These are phyloP conservation scores for Ceratocystis cubensis DNA, from an alignment of 2,329 filamentous ascomycete species.

Conservation along the genomic window DNA sequence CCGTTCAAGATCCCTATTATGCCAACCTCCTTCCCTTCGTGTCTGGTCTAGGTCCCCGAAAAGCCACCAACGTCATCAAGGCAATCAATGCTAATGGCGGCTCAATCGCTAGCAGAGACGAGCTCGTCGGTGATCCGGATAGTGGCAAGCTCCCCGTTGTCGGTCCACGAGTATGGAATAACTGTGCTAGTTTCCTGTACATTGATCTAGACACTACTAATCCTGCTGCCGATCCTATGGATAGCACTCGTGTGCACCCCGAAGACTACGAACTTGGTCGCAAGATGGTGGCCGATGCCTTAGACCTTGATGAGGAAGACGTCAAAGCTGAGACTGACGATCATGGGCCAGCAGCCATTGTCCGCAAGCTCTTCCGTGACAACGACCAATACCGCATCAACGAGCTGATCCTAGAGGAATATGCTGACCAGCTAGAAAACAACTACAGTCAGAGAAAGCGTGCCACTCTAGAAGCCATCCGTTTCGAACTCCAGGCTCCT, in stretches of 20 bases:
- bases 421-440: slow-evolving; percentile 84
- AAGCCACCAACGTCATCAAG: slow-evolving; percentile 61
- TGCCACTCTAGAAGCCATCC: slow-evolving; percentile 89
- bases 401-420: slow-evolving; percentile 90
- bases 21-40: slow-evolving; percentile 85
- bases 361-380: slow-evolving; percentile 88
- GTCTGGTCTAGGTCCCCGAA: slow-evolving; percentile 80
- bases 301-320: slow-evolving; percentile 95
- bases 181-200: slow-evolving; percentile 89
- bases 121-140: slow-evolving; percentile 79
- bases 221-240: slow-evolving; percentile 74
- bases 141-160: slow-evolving; percentile 67
- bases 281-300: slow-evolving; percentile 94
- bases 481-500: slow-evolving; percentile 78
- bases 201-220: slow-evolving; percentile 79
- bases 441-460: slow-evolving; percentile 92
- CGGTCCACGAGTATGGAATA: slow-evolving; percentile 84
- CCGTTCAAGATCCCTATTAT: slow-evolving; percentile 65
- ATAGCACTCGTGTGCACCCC: slow-evolving; percentile 93
- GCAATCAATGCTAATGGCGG: slow-evolving; percentile 87
- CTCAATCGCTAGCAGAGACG: slow-evolving; percentile 67
- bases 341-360: slow-evolving; percentile 77
- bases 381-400: slow-evolving; percentile 92
- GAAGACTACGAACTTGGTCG: slow-evolving; percentile 97
- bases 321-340: slow-evolving; percentile 90